Base-by-base conservation (phyloP, 148 eudicot genomes). In the Rhododendron simsii region DNA sequence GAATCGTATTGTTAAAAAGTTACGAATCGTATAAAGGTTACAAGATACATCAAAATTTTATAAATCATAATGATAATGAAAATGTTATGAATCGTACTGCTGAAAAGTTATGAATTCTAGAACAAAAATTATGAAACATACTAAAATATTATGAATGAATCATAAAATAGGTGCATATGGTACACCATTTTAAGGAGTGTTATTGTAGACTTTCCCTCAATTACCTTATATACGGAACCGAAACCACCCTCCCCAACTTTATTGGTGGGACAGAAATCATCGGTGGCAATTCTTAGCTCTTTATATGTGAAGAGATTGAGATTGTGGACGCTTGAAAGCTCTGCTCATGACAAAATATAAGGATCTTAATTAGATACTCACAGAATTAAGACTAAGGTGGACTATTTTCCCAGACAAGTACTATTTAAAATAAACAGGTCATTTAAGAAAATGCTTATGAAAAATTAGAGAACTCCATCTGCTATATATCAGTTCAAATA, bases 191-290 rank as follows among this genome's bases (percentile, higher is more conserved):
- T 33, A 33, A 33, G 35, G 35, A 1, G 35, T 33, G 35, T 33
- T 33, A 33, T 33, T 33, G 35, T 33, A 33, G 35, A 33, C 35
- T 33, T 33, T 33, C 35, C 35, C 35, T 35, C 47, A 84, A 20
- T 84, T 89, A 95, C 99, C 98, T 95, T 96, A 86, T 90, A 96
- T 63, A 96, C 98, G n/a, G 92, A 89, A 90, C 98, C 98, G 86
- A 92, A 96, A 75, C 98, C 98, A 57, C 98, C 98, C 83, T 90
- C 89, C 63, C 98, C 98, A 86, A 96, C 91, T 87, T 93, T 96
- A 73, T 92, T 93, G 26, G 85, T 87, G 20, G 81, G 75, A 82
- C 89, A 90, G 80, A 96, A 96, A 86, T 93, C 87, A 61, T 85
- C 85, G 7, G 98, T 93, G 57, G 98, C 98, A 74, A 21, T 73